Percentiles rank a stretch among this genome's conserved stretches.
Evolutionary conservation across 1,139 yeast species (phyloP).

Genomic region (Wickerhamomyces sp.): DNA sequence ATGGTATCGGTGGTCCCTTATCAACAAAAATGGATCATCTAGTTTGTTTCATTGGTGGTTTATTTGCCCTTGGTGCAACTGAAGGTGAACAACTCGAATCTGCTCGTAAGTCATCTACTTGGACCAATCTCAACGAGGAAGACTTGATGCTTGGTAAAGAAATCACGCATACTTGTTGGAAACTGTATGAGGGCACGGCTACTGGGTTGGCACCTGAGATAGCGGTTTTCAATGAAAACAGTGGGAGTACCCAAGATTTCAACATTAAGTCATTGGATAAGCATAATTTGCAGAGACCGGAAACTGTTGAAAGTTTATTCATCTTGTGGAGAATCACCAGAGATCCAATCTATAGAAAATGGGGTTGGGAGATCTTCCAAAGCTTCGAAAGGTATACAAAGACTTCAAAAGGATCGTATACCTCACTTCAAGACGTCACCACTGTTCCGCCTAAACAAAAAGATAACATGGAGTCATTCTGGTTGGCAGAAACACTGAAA

Average conservation of each 20-base stretch:
- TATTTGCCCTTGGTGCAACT: conserved; percentile 87
- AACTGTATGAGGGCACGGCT: conserved; percentile 66
- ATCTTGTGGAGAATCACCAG: conserved; percentile 76
- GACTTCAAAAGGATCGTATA: conserved; percentile 53
- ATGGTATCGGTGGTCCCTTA: conserved; percentile 55
- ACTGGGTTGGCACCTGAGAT: conserved; percentile 89
- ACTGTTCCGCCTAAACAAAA: conserved; percentile 40
- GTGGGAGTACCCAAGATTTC: conserved; percentile 45
- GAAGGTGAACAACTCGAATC: conserved; percentile 55
- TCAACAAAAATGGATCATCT: conserved; percentile 90
- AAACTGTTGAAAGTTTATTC: conserved; percentile 87
- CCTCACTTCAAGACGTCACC: conserved; percentile 65
- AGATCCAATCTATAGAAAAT: conserved; percentile 75
- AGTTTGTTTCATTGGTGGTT: conserved; percentile 90
- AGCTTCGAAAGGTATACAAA: conserved; percentile 60
- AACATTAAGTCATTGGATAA: conserved; percentile 64
- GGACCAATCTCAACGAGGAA: conserved; percentile 43
- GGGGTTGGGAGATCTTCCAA: conserved; percentile 87
- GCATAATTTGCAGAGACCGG: conserved; percentile 90
- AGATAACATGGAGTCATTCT: conserved; percentile 88
- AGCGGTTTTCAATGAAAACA: conserved; percentile 62
- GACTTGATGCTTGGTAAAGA: conserved; percentile 74
- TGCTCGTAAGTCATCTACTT: conserved; percentile 39
- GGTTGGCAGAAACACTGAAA: conserved; percentile 92
- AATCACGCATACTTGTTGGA: conserved; percentile 75